Evolutionary conservation across 805 yeast species (phyloP).

Genomic region (Barnettozyma botsteinii): DNA sequence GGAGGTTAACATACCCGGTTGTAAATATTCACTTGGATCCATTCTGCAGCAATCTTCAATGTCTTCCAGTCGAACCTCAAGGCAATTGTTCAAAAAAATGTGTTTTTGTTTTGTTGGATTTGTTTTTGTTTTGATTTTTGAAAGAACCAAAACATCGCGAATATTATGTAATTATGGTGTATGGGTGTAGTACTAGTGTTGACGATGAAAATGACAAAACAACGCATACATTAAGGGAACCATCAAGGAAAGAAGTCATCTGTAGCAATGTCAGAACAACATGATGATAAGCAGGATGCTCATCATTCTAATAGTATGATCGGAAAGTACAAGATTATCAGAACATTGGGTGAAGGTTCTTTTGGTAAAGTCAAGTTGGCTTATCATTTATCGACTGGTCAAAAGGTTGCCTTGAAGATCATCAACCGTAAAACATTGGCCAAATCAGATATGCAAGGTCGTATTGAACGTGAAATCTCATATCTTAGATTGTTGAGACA

Average conservation of each 20-base stretch:
- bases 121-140: constrained; percentile 7
- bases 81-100: too few species aligned
- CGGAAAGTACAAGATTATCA: constrained; percentile 89
- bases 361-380: constrained; percentile 94
- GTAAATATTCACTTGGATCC: constrained; percentile 33
- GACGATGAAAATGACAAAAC: too few species aligned
- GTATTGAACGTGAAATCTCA: constrained; percentile 91
- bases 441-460: constrained; percentile 94
- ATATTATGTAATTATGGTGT: background rate
- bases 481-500: constrained; percentile 84
- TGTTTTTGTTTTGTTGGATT: constrained; percentile 2
- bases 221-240: too few species aligned
- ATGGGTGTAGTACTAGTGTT: too few species aligned
- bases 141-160: background rate
- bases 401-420: constrained; percentile 86
- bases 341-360: constrained; percentile 93
- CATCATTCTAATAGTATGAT: constrained; percentile 44
- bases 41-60: too few species aligned
- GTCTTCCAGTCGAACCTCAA: too few species aligned
- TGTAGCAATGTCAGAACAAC: constrained; percentile 17
- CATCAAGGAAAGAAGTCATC: background rate
- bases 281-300: constrained; percentile 22
- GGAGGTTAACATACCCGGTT: constrained; percentile 32
- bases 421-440: constrained; percentile 89
- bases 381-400: constrained; percentile 85